Evolutionary conservation across 2,329 filamentous ascomycete genomes (phyloP).

Genomic region (Fusarium praegraminearum): DNA sequence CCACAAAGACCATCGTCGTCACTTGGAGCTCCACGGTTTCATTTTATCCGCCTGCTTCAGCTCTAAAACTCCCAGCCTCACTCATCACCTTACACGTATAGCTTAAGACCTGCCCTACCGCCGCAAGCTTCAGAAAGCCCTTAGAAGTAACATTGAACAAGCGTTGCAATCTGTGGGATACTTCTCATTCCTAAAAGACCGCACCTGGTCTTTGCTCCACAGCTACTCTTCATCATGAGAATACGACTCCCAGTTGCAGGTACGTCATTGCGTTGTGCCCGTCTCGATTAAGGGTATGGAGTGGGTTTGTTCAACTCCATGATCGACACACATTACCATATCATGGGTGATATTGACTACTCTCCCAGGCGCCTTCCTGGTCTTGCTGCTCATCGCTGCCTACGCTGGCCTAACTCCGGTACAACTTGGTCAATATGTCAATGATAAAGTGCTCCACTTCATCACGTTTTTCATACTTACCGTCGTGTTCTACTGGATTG

Average conservation of each 20-base stretch:
- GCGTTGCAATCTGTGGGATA: neutral
- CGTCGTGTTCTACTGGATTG: constrained; percentile 92
- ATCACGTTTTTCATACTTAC: constrained; percentile 92
- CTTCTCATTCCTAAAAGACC: neutral
- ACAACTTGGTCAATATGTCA: constrained; percentile 69
- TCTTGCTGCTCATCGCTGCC: constrained; percentile 79
- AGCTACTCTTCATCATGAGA: constrained; percentile 68
- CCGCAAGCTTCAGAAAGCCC: neutral
- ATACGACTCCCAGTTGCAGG: constrained; percentile 91
- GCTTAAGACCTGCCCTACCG: constrained; percentile 7
- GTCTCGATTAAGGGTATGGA: neutral
- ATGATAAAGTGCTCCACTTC: constrained; percentile 91
- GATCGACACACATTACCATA: neutral
- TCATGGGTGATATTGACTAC: constrained; percentile 15
- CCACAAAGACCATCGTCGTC: constrained; percentile 30
- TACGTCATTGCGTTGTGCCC: constrained; percentile 57
- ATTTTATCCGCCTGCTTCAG: constrained; percentile 28
- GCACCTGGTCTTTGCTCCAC: neutral
- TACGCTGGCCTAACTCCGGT: constrained; percentile 82
- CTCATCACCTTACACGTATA: constrained; percentile 21
- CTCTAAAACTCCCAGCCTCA: constrained; percentile 29
- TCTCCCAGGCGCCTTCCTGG: constrained; percentile 71
- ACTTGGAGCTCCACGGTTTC: constrained; percentile 24
- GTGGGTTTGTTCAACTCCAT: neutral
- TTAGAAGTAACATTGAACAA: neutral